These are phyloP conservation scores for Scedosporium aurantiacum DNA, from an alignment of 2,329 filamentous ascomycete species.

Conservation along the genomic window DNA sequence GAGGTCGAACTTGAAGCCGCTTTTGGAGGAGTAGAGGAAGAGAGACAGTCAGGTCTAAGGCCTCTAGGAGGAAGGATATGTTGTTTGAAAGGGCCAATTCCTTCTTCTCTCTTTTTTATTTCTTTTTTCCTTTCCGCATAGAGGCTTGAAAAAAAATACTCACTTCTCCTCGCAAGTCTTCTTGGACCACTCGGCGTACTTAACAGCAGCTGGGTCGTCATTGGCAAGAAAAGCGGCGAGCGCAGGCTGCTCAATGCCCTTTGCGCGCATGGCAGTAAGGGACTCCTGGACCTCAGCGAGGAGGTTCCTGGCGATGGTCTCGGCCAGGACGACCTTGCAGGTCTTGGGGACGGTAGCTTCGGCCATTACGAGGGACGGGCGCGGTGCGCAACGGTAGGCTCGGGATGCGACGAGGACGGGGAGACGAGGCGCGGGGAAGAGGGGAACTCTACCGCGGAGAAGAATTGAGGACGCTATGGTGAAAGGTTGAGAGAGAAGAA, in stretches of 20 bases:
- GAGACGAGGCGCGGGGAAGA: background rate
- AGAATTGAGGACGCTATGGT: conserved; percentile 1
- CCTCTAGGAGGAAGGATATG: too few species aligned
- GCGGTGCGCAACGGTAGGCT: background rate
- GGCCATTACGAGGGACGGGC: conserved; percentile 18
- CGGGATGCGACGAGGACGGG: background rate
- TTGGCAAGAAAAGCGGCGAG: conserved; percentile 90
- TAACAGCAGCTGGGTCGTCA: conserved; percentile 75
- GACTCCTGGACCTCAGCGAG: conserved; percentile 68
- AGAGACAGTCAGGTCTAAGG: background rate
- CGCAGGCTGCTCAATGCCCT: conserved; percentile 47
- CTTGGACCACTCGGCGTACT: conserved; percentile 95
- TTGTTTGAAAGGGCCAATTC: background rate
- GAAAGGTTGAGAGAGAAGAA: background rate
- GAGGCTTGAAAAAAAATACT: conserved; percentile 26
- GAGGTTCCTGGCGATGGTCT: conserved; percentile 73
- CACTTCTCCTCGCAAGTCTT: conserved; percentile 96
- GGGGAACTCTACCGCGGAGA: background rate
- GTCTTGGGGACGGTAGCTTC: conserved; percentile 42
- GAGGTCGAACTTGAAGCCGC: conserved; percentile 78
- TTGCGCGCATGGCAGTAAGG: conserved; percentile 57
- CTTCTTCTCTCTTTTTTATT: background rate
- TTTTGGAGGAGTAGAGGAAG: too few species aligned
- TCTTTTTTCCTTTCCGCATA: background rate
- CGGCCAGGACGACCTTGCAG: conserved; percentile 89